Conservation (phyloP, 345 rosid genomes). For the Litchi chinensis region DNA sequence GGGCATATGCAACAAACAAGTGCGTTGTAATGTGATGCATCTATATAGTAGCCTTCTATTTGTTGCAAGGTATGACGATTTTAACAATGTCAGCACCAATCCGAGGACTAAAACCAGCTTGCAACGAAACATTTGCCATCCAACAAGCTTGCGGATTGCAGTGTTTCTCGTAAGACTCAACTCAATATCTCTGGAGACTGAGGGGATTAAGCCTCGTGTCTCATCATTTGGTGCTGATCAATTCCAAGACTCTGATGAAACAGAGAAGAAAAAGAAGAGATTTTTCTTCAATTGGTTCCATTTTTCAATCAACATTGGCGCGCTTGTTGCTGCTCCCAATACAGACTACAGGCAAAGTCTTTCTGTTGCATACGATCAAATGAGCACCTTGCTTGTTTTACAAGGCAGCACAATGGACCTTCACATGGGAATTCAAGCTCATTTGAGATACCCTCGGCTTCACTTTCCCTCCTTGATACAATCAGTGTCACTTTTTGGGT, state of each 20-base stretch:
- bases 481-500: not conserved
- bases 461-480: too few species aligned
- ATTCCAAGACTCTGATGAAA: slow-evolving; percentile 46
- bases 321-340: slow-evolving; percentile 48
- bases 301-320: slow-evolving; percentile 51
- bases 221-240: slow-evolving; percentile 68
- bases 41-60: not conserved
- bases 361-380: slow-evolving; percentile 37
- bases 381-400: slow-evolving; percentile 41
- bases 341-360: slow-evolving; percentile 43
- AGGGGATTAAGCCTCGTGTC: slow-evolving; percentile 65
- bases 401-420: slow-evolving; percentile 36
- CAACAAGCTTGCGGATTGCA: slow-evolving; percentile 36
- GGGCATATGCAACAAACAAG: too few species aligned
- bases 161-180: slow-evolving; percentile 46
- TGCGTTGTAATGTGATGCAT: too few species aligned
- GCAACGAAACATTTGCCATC: slow-evolving; percentile 37
- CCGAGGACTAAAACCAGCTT: slow-evolving; percentile 42
- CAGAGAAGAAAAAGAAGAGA: slow-evolving; percentile 46
- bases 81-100: slow-evolving; percentile 57
- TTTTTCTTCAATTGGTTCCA: slow-evolving; percentile 67
- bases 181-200: slow-evolving; percentile 51
- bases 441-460: slow-evolving; percentile 18
- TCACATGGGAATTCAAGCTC: slow-evolving; percentile 18
- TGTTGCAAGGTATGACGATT: slow-evolving; percentile 50